These are phyloP conservation scores for Darksidea phi DNA, from an alignment of 495 filamentous ascomycete genomes.

Conservation along the genomic window DNA sequence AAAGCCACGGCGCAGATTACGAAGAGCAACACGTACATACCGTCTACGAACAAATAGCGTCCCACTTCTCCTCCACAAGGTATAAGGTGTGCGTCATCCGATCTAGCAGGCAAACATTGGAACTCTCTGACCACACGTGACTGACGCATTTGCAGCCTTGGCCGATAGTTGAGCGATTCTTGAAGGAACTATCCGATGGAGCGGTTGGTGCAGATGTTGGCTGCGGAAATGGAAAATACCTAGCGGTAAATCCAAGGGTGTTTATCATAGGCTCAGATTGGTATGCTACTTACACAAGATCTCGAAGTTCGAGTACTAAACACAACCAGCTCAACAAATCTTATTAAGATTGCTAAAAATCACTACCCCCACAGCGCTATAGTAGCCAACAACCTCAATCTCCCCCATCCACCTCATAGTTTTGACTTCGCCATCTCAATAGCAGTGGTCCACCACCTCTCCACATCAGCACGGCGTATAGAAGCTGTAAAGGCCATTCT, in stretches of 20 bases:
- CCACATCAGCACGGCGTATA: constrained; percentile 71
- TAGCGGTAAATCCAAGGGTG: constrained; percentile 70
- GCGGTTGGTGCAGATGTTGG: constrained; percentile 87
- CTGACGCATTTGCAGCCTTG: constrained; percentile 61
- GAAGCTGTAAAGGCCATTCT: constrained; percentile 73
- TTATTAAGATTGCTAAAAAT: constrained; percentile 68
- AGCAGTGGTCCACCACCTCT: constrained; percentile 92
- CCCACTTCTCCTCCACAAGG: constrained; percentile 90
- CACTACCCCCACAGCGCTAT: constrained; percentile 63
- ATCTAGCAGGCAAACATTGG: too few species aligned
- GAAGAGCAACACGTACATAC: constrained; percentile 85
- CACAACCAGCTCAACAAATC: constrained; percentile 59
- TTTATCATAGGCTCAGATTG: constrained; percentile 88
- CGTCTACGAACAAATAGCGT: constrained; percentile 91
- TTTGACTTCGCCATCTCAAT: constrained; percentile 97
- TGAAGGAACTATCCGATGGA: constrained; percentile 63
- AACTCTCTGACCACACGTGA: too few species aligned
- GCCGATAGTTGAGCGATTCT: constrained; percentile 85
- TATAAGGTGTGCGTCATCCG: constrained; percentile 67
- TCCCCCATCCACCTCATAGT: constrained; percentile 63
- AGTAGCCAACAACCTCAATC: constrained; percentile 69
- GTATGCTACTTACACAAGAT: constrained; percentile 46
- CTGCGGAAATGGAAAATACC: constrained; percentile 96
- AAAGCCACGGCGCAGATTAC: constrained; percentile 52
- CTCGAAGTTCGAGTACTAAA: neutral